A percentile compares a stretch with the other conserved stretches of the same genome.
Conservation (phyloP, 2,329 filamentous ascomycete genomes). For the Meredithiella fracta region DNA sequence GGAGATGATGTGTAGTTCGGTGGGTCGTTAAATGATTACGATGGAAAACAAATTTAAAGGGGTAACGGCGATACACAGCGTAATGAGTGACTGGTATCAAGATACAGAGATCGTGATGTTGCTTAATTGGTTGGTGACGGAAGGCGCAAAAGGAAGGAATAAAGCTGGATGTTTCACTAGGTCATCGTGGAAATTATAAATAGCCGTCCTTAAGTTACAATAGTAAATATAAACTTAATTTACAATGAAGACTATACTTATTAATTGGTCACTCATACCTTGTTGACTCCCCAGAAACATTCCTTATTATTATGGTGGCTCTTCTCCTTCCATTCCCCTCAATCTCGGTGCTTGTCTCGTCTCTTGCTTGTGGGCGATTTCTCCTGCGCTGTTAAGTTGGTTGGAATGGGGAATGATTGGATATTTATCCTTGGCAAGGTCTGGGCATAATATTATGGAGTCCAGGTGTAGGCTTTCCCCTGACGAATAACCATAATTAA, state of each 20-base stretch:
- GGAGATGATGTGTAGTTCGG: neutral
- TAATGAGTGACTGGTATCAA: slow-evolving; percentile 9
- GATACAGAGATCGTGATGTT: neutral
- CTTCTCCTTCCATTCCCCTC: neutral
- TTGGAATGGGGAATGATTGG: neutral
- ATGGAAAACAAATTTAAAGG: slow-evolving; percentile 2
- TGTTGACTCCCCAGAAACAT: too few relatives aligned
- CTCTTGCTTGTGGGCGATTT: neutral
- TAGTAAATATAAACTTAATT: neutral
- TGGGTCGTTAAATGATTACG: neutral
- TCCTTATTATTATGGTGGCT: neutral
- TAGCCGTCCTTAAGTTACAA: neutral
- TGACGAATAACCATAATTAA: neutral
- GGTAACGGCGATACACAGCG: slow-evolving; percentile 2
- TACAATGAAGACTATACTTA: neutral
- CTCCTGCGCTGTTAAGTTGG: neutral
- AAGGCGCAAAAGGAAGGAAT: neutral
- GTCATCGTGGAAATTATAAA: neutral
- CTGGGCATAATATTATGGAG: neutral
- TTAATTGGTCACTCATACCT: neutral
- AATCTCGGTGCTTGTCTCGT: neutral
- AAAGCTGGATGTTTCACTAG: neutral
- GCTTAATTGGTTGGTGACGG: neutral
- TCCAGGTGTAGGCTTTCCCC: neutral
- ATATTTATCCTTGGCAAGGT: neutral